phyloP scores from a whole-genome alignment of 495 filamentous ascomycete genomes.

The Aspergillus funiculosus region DNA sequence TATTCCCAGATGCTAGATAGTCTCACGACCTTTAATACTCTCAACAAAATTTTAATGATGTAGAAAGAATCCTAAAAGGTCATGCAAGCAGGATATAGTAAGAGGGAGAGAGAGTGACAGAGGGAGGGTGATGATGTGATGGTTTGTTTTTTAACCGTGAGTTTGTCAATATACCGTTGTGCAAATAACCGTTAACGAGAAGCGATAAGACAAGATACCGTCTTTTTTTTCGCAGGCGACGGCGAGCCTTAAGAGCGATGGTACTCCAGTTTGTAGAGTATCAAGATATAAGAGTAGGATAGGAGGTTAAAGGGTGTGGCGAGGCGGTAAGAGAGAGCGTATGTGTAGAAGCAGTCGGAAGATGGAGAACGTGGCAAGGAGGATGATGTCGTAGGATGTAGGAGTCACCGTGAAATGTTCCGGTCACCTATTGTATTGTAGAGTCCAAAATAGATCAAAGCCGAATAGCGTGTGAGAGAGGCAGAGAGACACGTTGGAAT shows the following conservation, averaged over 20 bases:
- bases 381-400: background rate
- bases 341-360: conserved; percentile 1
- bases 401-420: conserved; percentile 21
- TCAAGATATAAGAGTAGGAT: too few relatives aligned
- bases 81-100: conserved; percentile 17
- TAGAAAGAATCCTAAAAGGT: conserved; percentile 7
- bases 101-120: too few relatives aligned
- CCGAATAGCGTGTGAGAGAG: conserved; percentile 16
- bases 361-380: conserved; percentile 5
- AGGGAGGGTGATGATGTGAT: too few relatives aligned
- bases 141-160: conserved; percentile 26
- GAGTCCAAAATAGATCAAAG: conserved; percentile 24
- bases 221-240: conserved; percentile 43
- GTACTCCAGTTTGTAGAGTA: conserved; percentile 35
- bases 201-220: conserved; percentile 41
- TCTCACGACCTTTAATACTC: conserved; percentile 16
- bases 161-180: conserved; percentile 41
- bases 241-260: conserved; percentile 38
- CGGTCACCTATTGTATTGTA: conserved; percentile 24
- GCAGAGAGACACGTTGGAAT: conserved; percentile 14
- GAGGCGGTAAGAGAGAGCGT: background rate
- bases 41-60: conserved; percentile 14
- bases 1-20: conserved; percentile 31
- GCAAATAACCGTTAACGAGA: conserved; percentile 44
- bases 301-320: conserved; percentile 9